These are phyloP conservation scores for Penicillium sp. DNA, from an alignment of 2,329 filamentous ascomycete species.

Conservation along the genomic window DNA sequence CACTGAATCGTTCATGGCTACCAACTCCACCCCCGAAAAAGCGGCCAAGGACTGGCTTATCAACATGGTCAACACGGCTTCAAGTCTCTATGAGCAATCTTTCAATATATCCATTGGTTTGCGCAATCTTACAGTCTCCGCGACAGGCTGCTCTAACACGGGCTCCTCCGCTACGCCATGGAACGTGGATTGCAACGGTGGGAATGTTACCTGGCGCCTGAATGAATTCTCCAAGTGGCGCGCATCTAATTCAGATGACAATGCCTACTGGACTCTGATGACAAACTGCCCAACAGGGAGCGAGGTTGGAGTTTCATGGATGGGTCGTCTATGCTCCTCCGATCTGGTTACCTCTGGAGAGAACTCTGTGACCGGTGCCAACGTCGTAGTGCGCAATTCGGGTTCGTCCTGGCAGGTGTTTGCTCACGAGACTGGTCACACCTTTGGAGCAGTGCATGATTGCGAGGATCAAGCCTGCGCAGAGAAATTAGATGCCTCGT, in stretches of 20 bases:
- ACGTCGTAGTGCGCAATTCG: slow-evolving; percentile 79
- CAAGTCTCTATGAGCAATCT: slow-evolving; percentile 78
- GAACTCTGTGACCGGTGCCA: slow-evolving; percentile 78
- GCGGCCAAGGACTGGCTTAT: slow-evolving; percentile 75
- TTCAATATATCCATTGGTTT: slow-evolving; percentile 96
- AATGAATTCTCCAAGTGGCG: slow-evolving; percentile 89
- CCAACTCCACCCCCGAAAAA: slow-evolving; percentile 46
- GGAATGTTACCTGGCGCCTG: slow-evolving; percentile 69
- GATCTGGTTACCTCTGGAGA: slow-evolving; percentile 50
- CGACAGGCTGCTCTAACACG: slow-evolving; percentile 69
- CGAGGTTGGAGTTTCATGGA: slow-evolving; percentile 89
- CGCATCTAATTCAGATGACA: slow-evolving; percentile 69
- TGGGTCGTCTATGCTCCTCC: slow-evolving; percentile 75
- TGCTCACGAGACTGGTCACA: slow-evolving; percentile 90
- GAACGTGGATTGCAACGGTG: slow-evolving; percentile 68
- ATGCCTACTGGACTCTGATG: slow-evolving; percentile 91
- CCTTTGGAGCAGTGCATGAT: slow-evolving; percentile 93
- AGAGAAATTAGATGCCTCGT: slow-evolving; percentile 59
- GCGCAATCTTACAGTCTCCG: slow-evolving; percentile 76
- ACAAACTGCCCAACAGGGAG: slow-evolving; percentile 76
- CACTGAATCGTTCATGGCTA: slow-evolving; percentile 62
- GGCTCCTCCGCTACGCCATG: slow-evolving; percentile 68
- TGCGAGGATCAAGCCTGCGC: slow-evolving; percentile 68
- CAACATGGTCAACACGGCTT: slow-evolving; percentile 78
- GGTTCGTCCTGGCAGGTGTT: slow-evolving; percentile 93